Conservation (phyloP, 495 filamentous ascomycete genomes). For the Chaetomium tenue region DNA sequence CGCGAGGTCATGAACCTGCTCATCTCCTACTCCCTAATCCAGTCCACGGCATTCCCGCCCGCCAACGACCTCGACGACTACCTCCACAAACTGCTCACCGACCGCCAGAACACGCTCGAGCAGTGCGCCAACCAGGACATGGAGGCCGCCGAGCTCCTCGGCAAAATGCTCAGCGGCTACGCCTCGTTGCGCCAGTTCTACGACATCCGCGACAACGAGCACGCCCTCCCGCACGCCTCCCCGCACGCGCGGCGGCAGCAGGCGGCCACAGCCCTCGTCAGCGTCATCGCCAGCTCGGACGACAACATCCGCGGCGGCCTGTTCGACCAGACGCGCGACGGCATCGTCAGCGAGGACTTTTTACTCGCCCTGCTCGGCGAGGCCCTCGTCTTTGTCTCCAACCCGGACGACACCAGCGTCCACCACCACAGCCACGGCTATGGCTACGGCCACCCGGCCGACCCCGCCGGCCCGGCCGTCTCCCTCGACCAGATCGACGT, state of each 20-base stretch:
- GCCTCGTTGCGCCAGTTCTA: slow-evolving; percentile 86
- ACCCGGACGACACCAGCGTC: slow-evolving; percentile 40
- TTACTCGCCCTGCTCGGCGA: slow-evolving; percentile 82
- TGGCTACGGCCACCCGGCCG: too few species aligned
- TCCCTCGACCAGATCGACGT: slow-evolving; percentile 66
- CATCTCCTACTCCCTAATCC: slow-evolving; percentile 78
- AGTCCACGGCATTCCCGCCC: slow-evolving; percentile 75
- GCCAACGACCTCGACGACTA: slow-evolving; percentile 63
- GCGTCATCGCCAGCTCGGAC: slow-evolving; percentile 75
- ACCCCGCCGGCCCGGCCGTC: slow-evolving; percentile 44
- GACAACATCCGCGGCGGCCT: slow-evolving; percentile 87
- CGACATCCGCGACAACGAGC: slow-evolving; percentile 64
- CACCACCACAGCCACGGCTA: slow-evolving; percentile 28
- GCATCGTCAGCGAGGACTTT: slow-evolving; percentile 81
- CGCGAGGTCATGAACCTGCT: slow-evolving; percentile 80
- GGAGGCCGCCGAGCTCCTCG: slow-evolving; percentile 75
- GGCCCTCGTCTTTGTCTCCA: slow-evolving; percentile 69
- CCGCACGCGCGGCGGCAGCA: slow-evolving; percentile 56
- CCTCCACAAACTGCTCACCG: slow-evolving; percentile 62
- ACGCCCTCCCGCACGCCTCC: slow-evolving; percentile 40
- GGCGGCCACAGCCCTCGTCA: slow-evolving; percentile 69
- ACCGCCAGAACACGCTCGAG: slow-evolving; percentile 64
- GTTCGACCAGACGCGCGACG: slow-evolving; percentile 72
- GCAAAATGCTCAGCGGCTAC: slow-evolving; percentile 83
- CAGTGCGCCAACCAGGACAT: slow-evolving; percentile 63